Percentiles rank a stretch among this genome's conserved stretches.
phyloP scores from a whole-genome alignment of 1,284 basidiomycete genomes.

The Cerioporus squamosus region DNA sequence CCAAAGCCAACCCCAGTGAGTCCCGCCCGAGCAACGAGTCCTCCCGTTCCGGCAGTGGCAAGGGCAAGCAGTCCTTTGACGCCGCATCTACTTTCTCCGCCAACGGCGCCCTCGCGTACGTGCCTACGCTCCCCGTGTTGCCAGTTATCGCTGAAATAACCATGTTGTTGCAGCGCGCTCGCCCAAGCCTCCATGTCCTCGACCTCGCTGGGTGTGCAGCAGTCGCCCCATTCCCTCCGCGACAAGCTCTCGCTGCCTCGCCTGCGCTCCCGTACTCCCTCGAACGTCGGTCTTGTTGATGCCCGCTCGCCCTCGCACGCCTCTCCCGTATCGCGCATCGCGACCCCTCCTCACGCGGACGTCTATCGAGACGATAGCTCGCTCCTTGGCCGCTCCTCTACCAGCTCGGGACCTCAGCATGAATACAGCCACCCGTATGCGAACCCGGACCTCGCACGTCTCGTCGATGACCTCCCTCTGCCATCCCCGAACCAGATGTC shows the following conservation, averaged over 20 bases:
- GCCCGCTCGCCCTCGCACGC: slow-evolving; percentile 22
- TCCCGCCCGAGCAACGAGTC: slow-evolving; percentile 61
- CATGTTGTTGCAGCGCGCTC: slow-evolving; percentile 40
- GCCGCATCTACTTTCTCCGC: slow-evolving; percentile 52
- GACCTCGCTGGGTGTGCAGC: slow-evolving; percentile 43
- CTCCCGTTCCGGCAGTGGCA: slow-evolving; percentile 45
- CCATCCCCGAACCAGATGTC: slow-evolving; percentile 32
- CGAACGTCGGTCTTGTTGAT: slow-evolving; percentile 28
- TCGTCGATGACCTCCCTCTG: slow-evolving; percentile 42
- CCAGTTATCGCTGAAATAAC: neutral
- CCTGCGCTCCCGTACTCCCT: slow-evolving; percentile 36
- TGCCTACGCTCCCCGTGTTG: neutral
- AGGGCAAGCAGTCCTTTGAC: slow-evolving; percentile 63
- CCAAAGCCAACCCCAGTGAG: slow-evolving; percentile 44
- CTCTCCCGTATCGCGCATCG: slow-evolving; percentile 30
- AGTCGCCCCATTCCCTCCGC: slow-evolving; percentile 40
- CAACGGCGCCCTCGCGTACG: slow-evolving; percentile 63
- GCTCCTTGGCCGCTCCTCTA: slow-evolving; percentile 25
- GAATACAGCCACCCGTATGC: slow-evolving; percentile 68
- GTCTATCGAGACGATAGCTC: slow-evolving; percentile 27
- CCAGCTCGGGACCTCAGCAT: slow-evolving; percentile 26
- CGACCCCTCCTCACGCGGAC: slow-evolving; percentile 28
- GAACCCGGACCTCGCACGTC: slow-evolving; percentile 62
- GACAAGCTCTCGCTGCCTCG: slow-evolving; percentile 42
- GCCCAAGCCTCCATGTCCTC: slow-evolving; percentile 65